These are phyloP conservation scores for Saccharomyces hybrid DNA, from an alignment of 1,139 yeast genomes.

Conservation along the genomic window DNA sequence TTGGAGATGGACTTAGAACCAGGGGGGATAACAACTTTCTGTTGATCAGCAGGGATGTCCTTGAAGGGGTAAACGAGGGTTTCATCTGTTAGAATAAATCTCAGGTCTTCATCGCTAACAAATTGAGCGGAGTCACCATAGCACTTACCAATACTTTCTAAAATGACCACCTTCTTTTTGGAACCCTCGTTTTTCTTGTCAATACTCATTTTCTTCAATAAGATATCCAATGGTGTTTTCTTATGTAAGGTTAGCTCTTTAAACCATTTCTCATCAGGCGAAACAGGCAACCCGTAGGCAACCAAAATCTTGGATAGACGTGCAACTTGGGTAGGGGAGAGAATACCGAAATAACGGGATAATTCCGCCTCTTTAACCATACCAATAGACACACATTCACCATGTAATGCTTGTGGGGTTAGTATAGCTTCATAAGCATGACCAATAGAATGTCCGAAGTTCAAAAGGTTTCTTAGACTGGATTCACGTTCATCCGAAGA, in stretches of 20 bases:
- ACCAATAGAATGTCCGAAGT: conserved; percentile 96
- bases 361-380: conserved; percentile 92
- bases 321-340: conserved; percentile 91
- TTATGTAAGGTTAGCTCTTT: conserved; percentile 60
- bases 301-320: conserved; percentile 74
- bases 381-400: conserved; percentile 96
- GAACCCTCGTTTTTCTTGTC: conserved; percentile 95
- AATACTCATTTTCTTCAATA: conserved; percentile 81
- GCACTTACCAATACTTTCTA: conserved; percentile 81
- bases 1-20: conserved; percentile 96
- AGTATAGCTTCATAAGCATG: conserved; percentile 96
- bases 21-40: conserved; percentile 62
- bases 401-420: conserved; percentile 93
- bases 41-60: conserved; percentile 36
- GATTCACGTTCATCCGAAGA: conserved; percentile 93
- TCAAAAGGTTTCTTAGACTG: conserved; percentile 81
- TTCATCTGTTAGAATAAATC: conserved; percentile 81
- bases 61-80: conserved; percentile 54
- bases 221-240: conserved; percentile 60
- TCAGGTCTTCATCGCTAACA: conserved; percentile 70
- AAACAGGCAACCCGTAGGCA: conserved; percentile 79
- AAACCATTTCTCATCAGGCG: conserved; percentile 67
- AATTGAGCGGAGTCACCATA: conserved; percentile 82
- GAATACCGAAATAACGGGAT: conserved; percentile 78
- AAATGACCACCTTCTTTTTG: conserved; percentile 75